These are phyloP conservation scores for Afroboletus lepidellus DNA, from an alignment of 1,284 basidiomycete species.

Conservation along the genomic window DNA sequence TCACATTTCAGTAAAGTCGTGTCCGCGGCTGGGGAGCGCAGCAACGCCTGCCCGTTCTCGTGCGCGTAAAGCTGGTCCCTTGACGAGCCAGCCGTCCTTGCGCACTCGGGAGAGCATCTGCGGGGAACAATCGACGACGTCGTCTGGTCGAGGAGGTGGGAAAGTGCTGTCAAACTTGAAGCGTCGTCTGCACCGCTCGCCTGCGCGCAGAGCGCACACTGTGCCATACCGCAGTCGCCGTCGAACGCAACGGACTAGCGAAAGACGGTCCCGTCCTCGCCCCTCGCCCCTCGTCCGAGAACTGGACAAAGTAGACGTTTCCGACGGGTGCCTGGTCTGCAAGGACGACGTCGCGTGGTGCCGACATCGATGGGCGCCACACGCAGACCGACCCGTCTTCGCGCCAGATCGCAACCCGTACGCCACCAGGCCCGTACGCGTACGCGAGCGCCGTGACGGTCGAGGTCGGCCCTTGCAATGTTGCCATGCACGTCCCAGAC, in stretches of 20 bases:
- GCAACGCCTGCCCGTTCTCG: constrained; percentile 6
- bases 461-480: constrained; percentile 2
- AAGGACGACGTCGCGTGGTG: constrained; percentile 9
- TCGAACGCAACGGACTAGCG: constrained; percentile 9
- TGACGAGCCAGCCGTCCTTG: constrained; percentile 27
- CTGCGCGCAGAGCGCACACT: constrained; percentile 1
- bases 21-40: background rate
- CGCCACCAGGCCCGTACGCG: background rate
- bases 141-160: constrained; percentile 14
- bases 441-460: constrained; percentile 19
- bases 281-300: constrained; percentile 11
- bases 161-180: no score
- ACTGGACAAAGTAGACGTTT: constrained; percentile 10
- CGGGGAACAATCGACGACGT: constrained; percentile 3
- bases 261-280: constrained; percentile 11
- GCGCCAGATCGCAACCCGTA: constrained; percentile 14
- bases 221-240: constrained; percentile 1
- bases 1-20: constrained; percentile 1
- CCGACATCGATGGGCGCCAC: constrained; percentile 20
- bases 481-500: constrained; percentile 25
- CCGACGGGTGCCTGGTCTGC: constrained; percentile 6
- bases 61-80: constrained; percentile 12
- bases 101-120: constrained; percentile 17
- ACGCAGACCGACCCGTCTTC: constrained; percentile 19
- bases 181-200: background rate